Percentiles rank a stretch among this genome's conserved stretches.
Conservation (phyloP, 441 rosid species). For the Croton laevigatus region DNA sequence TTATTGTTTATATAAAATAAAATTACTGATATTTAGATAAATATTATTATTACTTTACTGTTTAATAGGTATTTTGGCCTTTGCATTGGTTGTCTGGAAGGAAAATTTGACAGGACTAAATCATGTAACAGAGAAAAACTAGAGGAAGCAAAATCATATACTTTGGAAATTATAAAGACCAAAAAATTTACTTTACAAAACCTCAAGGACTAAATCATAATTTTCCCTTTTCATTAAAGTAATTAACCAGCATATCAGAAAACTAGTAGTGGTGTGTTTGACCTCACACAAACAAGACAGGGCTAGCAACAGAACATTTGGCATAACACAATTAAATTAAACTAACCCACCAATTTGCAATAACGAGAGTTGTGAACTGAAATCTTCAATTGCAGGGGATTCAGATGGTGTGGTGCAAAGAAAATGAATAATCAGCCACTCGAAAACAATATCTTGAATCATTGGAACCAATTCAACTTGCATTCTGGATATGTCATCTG, state of each 20-base stretch:
- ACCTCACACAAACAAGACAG: background rate
- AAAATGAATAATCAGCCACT: conserved; percentile 84
- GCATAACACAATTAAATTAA: conserved; percentile 3
- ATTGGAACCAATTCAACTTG: conserved; percentile 87
- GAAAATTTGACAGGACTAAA: too few relatives aligned
- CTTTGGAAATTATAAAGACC: too few relatives aligned
- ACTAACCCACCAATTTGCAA: conserved; percentile 74
- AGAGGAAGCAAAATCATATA: too few relatives aligned
- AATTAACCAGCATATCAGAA: background rate
- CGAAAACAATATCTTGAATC: conserved; percentile 80
- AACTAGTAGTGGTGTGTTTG: background rate
- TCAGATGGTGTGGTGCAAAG: conserved; percentile 75
- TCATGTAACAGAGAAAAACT: too few relatives aligned
- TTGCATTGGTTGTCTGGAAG: too few relatives aligned
- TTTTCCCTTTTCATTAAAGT: background rate
- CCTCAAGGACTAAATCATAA: too few relatives aligned
- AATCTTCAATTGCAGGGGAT: conserved; percentile 76
- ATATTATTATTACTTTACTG: too few relatives aligned
- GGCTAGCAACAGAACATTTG: background rate
- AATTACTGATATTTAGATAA: too few relatives aligned
- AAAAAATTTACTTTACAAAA: too few relatives aligned
- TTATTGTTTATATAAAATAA: too few relatives aligned
- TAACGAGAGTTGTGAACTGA: conserved; percentile 86
- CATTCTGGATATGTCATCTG: conserved; percentile 65
- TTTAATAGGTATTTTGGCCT: too few relatives aligned